phyloP scores from a whole-genome alignment of 352 stramenopile species.

The Phytophthora syringae region DNA sequence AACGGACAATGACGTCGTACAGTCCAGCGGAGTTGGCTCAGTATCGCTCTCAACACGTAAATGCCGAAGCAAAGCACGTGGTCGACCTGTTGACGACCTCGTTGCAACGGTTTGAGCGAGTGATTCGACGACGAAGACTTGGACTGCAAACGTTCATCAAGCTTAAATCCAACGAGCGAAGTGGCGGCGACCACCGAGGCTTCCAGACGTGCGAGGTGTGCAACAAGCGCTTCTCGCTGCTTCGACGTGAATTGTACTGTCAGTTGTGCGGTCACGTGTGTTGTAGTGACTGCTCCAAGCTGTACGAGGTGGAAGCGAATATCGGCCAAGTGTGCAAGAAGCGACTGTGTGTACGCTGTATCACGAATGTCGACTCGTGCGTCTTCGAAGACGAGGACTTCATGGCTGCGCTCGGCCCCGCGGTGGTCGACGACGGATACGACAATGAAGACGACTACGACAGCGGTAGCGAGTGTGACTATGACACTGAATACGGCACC shows the following conservation, averaged over 20 bases:
- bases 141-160: slow-evolving; percentile 73
- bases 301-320: slow-evolving; percentile 59
- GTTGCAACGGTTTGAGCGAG: slow-evolving; percentile 63
- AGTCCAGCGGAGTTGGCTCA: slow-evolving; percentile 39
- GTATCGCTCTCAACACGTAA: slow-evolving; percentile 56
- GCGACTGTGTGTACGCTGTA: slow-evolving; percentile 57
- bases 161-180: slow-evolving; percentile 23
- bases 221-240: slow-evolving; percentile 52
- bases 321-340: slow-evolving; percentile 58
- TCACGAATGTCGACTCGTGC: slow-evolving; percentile 63
- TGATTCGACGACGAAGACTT: slow-evolving; percentile 71
- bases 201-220: slow-evolving; percentile 46
- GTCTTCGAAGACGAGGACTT: slow-evolving; percentile 71
- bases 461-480: slow-evolving; percentile 22
- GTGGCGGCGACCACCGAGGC: slow-evolving; percentile 16
- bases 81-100: slow-evolving; percentile 62
- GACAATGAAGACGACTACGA: slow-evolving; percentile 26
- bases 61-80: slow-evolving; percentile 66
- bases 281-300: slow-evolving; percentile 58
- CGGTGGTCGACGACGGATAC: slow-evolving; percentile 41
- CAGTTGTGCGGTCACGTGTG: slow-evolving; percentile 63
- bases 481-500: not conserved
- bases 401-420: slow-evolving; percentile 48
- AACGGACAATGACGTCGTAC: slow-evolving; percentile 26
- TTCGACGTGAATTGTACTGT: slow-evolving; percentile 58